Conservation (phyloP, 2,329 filamentous ascomycete species). For the Aspergillus caelatus region DNA sequence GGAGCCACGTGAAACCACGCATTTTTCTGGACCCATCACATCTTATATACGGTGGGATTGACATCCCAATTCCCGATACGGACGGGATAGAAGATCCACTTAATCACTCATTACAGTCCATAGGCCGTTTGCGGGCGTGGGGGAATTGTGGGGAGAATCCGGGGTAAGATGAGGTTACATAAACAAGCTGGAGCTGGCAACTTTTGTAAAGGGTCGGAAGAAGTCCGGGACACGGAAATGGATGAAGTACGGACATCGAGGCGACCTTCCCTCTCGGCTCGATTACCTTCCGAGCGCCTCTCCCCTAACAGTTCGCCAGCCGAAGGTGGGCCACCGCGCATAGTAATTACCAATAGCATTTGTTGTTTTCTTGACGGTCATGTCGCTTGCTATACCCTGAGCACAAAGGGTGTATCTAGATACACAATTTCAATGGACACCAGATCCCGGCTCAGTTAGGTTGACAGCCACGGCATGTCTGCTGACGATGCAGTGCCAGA, state of each 20-base stretch:
- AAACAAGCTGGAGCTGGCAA: too few relatives aligned
- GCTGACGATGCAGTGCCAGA: neutral
- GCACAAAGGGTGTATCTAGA: neutral
- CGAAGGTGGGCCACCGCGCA: neutral
- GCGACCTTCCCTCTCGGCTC: neutral
- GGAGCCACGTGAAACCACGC: neutral
- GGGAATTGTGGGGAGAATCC: too few relatives aligned
- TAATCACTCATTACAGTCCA: too few relatives aligned
- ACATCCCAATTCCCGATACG: neutral
- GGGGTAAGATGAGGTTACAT: too few relatives aligned
- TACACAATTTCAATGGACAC: neutral
- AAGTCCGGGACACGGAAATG: neutral
- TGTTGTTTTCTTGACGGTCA: neutral
- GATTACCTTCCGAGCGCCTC: neutral
- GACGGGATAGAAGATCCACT: neutral
- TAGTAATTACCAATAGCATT: neutral
- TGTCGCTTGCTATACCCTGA: neutral
- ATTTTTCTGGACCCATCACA: neutral
- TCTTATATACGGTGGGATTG: neutral
- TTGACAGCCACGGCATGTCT: neutral
- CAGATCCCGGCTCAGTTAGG: neutral
- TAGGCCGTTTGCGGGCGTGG: too few relatives aligned
- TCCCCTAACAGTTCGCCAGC: neutral
- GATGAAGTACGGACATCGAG: neutral
- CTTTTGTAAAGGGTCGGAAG: neutral